Percentiles rank a stretch among this genome's conserved stretches.
Conservation (phyloP, 2,329 filamentous ascomycete species). For the Gaeumannomyces tritici region DNA sequence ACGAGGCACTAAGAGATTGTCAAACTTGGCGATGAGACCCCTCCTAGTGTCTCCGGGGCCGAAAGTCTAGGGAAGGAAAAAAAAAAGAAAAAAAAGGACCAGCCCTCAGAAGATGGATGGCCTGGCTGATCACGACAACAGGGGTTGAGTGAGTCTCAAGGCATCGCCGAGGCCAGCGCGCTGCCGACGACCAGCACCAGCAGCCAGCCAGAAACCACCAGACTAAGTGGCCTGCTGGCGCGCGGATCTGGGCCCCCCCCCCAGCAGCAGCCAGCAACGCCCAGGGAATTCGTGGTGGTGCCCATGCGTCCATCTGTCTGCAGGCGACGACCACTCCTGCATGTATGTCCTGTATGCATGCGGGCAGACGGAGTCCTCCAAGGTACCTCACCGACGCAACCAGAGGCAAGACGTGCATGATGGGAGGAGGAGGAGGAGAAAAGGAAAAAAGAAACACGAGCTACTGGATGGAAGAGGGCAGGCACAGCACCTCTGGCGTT, state of each 20-base stretch:
- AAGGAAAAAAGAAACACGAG: too few species aligned
- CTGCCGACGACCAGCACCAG: too few species aligned
- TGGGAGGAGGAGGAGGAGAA: too few species aligned
- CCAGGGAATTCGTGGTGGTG: neutral
- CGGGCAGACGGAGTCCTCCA: neutral
- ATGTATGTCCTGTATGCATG: neutral
- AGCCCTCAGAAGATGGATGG: neutral
- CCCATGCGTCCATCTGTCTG: neutral
- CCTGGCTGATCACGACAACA: neutral
- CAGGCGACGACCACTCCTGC: neutral
- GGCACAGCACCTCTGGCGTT: neutral
- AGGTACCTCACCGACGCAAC: neutral
- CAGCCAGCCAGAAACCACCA: neutral
- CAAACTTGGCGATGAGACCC: neutral
- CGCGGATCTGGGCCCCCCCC: neutral
- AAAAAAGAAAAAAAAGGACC: too few species aligned
- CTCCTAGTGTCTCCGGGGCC: neutral
- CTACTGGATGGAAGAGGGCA: neutral
- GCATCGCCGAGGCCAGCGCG: neutral
- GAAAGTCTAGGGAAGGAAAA: too few species aligned
- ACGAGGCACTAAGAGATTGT: neutral
- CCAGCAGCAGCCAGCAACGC: too few species aligned
- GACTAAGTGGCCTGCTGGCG: neutral
- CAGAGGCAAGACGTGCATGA: neutral
- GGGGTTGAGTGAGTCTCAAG: neutral